These are phyloP conservation scores for Ganoderma multipileum DNA, from an alignment of 1,284 basidiomycete genomes.

Conservation along the genomic window DNA sequence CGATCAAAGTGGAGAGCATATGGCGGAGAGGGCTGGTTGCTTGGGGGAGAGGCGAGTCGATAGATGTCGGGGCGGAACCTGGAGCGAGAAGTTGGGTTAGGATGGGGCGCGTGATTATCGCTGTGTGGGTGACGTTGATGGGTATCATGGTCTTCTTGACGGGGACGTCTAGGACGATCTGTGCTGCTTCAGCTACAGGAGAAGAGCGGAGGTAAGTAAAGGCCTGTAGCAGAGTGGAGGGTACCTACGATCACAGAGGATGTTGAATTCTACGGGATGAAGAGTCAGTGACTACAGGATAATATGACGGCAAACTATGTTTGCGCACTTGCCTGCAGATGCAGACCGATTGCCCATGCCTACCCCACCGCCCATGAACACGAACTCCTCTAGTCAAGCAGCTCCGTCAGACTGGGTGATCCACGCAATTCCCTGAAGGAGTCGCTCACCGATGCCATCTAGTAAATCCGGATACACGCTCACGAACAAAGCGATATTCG, in stretches of 20 bases:
- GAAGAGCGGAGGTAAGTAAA: conserved; percentile 7
- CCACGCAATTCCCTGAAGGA: background rate
- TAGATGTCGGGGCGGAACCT: conserved; percentile 17
- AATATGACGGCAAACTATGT: background rate
- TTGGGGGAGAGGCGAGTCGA: conserved; percentile 41
- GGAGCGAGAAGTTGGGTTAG: conserved; percentile 60
- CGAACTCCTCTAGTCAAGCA: conserved; percentile 61
- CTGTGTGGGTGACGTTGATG: conserved; percentile 85
- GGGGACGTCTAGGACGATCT: conserved; percentile 74
- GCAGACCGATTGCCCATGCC: conserved; percentile 82
- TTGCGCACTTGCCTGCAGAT: conserved; percentile 58
- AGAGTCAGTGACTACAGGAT: conserved; percentile 2
- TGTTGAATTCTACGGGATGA: conserved; percentile 72
- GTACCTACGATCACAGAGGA: conserved; percentile 77
- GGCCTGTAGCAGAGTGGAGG: background rate
- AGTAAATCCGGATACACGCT: conserved; percentile 74
- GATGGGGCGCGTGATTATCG: conserved; percentile 66
- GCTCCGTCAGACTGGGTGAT: background rate
- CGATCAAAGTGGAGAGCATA: conserved; percentile 75
- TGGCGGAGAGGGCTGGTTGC: conserved; percentile 67
- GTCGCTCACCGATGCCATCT: conserved; percentile 51
- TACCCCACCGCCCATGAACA: conserved; percentile 92
- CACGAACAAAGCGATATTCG: conserved; percentile 84
- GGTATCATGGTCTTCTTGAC: conserved; percentile 75
- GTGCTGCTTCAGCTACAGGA: conserved; percentile 74